Evolutionary conservation across 352 stramenopile genomes (phyloP).

Genomic region (Globisporangium polare): DNA sequence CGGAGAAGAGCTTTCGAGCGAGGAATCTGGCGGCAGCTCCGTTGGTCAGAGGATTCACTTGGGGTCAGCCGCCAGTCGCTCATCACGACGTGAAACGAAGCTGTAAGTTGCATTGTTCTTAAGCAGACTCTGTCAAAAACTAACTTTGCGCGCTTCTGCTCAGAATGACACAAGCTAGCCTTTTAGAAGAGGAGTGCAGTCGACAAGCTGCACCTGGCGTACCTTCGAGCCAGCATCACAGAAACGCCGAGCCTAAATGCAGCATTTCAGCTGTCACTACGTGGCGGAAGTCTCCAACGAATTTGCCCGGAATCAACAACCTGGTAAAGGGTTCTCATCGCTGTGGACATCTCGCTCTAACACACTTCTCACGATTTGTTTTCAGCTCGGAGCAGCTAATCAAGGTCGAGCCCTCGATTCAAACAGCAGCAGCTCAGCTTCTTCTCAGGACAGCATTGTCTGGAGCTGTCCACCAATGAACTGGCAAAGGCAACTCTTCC

Average conservation of each 20-base stretch:
- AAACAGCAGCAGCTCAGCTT: conserved; percentile 14
- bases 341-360: too few species aligned
- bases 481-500: conserved; percentile 35
- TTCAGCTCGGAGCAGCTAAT: neutral
- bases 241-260: too few species aligned
- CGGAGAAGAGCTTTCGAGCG: neutral
- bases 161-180: neutral
- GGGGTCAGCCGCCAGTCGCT: neutral
- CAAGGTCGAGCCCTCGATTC: neutral
- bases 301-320: neutral
- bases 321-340: neutral
- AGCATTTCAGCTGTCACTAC: neutral
- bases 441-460: conserved; percentile 37
- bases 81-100: neutral
- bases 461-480: conserved; percentile 30
- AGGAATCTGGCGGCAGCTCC: neutral
- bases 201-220: neutral
- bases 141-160: neutral
- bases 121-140: neutral
- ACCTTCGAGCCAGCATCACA: neutral
- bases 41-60: neutral
- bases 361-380: neutral
- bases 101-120: neutral
- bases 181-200: neutral
- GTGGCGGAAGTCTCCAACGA: neutral